Evolutionary conservation across 2,329 filamentous ascomycete species (phyloP).

Genomic region (Colletotrichum gigasporum): DNA sequence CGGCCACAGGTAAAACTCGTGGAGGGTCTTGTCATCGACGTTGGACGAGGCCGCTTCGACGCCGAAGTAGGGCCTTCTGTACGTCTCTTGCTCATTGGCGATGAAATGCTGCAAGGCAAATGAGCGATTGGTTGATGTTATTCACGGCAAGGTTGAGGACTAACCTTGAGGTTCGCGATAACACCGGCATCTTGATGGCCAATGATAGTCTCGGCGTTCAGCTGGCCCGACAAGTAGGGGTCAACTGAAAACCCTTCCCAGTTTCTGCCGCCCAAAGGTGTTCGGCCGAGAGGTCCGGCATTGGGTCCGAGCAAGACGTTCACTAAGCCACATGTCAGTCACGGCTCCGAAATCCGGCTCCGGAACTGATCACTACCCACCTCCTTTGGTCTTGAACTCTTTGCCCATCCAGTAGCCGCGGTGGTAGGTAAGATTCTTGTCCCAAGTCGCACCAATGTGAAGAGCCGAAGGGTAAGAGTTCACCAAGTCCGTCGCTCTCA

Average conservation of each 20-base stretch:
- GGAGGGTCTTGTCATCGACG: slow-evolving; percentile 68
- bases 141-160: neutral
- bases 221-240: slow-evolving; percentile 64
- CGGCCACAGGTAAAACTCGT: slow-evolving; percentile 75
- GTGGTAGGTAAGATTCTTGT: slow-evolving; percentile 60
- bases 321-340: slow-evolving; percentile 20
- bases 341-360: accelerated
- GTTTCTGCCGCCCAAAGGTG: slow-evolving; percentile 42
- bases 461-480: slow-evolving; percentile 58
- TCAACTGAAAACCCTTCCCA: slow-evolving; percentile 56
- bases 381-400: slow-evolving; percentile 45
- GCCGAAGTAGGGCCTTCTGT: slow-evolving; percentile 64
- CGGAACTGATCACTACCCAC: slow-evolving; percentile 35
- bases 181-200: slow-evolving; percentile 57
- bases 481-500: slow-evolving; percentile 57
- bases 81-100: slow-evolving; percentile 79
- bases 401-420: slow-evolving; percentile 44
- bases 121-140: neutral
- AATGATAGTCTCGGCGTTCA: slow-evolving; percentile 61
- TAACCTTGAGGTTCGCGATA: slow-evolving; percentile 66
- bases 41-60: slow-evolving; percentile 62
- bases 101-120: slow-evolving; percentile 74
- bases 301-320: slow-evolving; percentile 46
- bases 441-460: slow-evolving; percentile 62
- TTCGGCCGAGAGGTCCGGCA: slow-evolving; percentile 43